A percentile compares a stretch with the other conserved stretches of the same genome.
Evolutionary conservation across 257 asterid genomes (phyloP).

Genomic region (Mentha longifolia): DNA sequence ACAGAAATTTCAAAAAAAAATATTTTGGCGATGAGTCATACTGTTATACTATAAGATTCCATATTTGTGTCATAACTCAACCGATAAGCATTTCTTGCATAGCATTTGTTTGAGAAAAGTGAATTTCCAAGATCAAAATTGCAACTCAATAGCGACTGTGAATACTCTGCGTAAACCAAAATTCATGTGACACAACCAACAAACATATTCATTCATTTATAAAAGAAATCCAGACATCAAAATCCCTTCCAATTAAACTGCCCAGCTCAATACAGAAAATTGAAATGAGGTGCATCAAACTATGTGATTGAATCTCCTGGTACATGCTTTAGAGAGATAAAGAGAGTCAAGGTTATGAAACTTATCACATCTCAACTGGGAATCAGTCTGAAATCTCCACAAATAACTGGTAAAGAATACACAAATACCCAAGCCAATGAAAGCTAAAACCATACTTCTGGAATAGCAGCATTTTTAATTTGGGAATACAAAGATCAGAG

Average conservation of each 20-base stretch:
- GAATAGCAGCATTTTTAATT: conserved; percentile 29
- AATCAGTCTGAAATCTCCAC: conserved; percentile 35
- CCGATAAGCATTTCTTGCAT: conserved; percentile 7
- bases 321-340: not conserved
- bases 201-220: not conserved
- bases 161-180: too few relatives aligned
- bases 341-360: conserved; percentile 25
- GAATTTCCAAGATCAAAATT: not conserved
- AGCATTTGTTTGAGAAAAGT: not conserved
- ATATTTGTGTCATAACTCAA: too few relatives aligned
- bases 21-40: too few relatives aligned
- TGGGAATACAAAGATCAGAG: conserved; percentile 34
- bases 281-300: not conserved
- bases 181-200: not conserved
- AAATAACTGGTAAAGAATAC: conserved; percentile 40
- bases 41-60: too few relatives aligned
- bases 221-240: not conserved
- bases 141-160: not conserved
- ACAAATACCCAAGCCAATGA: conserved; percentile 38
- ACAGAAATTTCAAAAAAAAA: too few relatives aligned
- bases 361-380: conserved; percentile 27
- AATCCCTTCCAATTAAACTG: not conserved
- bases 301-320: conserved; percentile 11
- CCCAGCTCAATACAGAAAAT: not conserved
- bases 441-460: conserved; percentile 32